phyloP scores from a whole-genome alignment of 768 basidiomycete genomes.

The Hericium coralloides region DNA sequence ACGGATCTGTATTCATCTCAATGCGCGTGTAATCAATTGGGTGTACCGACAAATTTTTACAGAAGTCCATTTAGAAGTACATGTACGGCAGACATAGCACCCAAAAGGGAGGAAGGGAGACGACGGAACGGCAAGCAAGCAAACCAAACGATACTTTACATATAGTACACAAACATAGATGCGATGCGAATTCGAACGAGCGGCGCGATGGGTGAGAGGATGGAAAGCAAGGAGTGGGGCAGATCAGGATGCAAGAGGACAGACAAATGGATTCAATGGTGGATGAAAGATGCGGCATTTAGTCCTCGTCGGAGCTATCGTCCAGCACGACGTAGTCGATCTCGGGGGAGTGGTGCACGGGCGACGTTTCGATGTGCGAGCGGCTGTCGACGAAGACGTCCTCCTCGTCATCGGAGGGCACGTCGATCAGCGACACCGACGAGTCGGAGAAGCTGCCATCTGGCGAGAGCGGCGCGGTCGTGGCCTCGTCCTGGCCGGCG shows the following conservation, averaged over 20 bases:
- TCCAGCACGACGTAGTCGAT: constrained; percentile 68
- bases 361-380: constrained; percentile 26
- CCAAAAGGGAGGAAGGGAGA: not conserved
- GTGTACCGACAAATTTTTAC: too few species aligned
- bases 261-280: not conserved
- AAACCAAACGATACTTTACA: not conserved
- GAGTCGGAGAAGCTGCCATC: constrained; percentile 24
- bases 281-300: not conserved
- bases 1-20: too few species aligned
- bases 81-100: not conserved
- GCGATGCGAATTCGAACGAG: not conserved
- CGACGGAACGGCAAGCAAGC: not conserved
- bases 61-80: not conserved
- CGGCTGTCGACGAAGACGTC: constrained; percentile 54
- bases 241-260: not conserved
- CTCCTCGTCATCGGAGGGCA: constrained; percentile 42
- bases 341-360: constrained; percentile 16
- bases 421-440: constrained; percentile 51
- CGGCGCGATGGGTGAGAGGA: not conserved
- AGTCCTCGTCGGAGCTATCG: constrained; percentile 48
- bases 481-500: constrained; percentile 11
- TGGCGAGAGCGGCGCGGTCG: constrained; percentile 19
- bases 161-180: not conserved
- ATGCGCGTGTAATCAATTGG: too few species aligned
- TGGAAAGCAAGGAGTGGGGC: not conserved